Evolutionary conservation across 768 basidiomycete species (phyloP), one percentile per base, ranked within the genome.

Genomic region (Amyloporia xantha): DNA sequence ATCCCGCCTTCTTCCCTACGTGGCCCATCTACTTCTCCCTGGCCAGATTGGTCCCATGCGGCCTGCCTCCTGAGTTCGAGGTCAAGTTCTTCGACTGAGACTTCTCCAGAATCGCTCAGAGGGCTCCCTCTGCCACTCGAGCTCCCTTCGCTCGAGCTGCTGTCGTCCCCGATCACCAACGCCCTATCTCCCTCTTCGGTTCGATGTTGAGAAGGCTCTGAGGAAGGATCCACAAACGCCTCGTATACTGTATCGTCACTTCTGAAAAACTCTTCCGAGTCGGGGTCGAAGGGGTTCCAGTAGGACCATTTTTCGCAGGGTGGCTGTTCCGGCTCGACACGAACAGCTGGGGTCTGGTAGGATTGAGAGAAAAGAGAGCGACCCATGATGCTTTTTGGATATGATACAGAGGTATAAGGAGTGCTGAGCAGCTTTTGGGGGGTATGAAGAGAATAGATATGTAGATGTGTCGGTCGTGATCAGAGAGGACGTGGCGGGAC

Each of bases 211-310:
- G 43, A 26, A 51, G 47, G 43, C 42, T 37, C 41, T 42, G 52
- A 43, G 12, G 49, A 48, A 38, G 53, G 52, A 26, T 73, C 71
- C 59, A 84, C 54, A 65, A 84, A 82, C 54, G 77, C 78, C 72
- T 88, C 86, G 65, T 78, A 81, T 41, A 74, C 73, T 11, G 69
- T 66, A 51, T 82, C 74, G 27, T 81, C 81, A 46, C 66, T 67
- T 50, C 67, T 68, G 60, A 84, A 83, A 60, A 86, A 86, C 54
- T 85, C 84, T 57, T 86, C 84, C n/a, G 84, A 81, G 64, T 88
- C 86, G 4, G 86, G 86, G 64, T 88, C 84, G 63, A 88, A 88
- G 9, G 77, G 71, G 60, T 85, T 84, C 65, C 71, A 72, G 53
- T 71, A 65, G 48, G 79, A 77, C 84, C 84, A 88, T 62, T 68